Conservation (phyloP, 345 rosid genomes). For the Anacardium occidentale region DNA sequence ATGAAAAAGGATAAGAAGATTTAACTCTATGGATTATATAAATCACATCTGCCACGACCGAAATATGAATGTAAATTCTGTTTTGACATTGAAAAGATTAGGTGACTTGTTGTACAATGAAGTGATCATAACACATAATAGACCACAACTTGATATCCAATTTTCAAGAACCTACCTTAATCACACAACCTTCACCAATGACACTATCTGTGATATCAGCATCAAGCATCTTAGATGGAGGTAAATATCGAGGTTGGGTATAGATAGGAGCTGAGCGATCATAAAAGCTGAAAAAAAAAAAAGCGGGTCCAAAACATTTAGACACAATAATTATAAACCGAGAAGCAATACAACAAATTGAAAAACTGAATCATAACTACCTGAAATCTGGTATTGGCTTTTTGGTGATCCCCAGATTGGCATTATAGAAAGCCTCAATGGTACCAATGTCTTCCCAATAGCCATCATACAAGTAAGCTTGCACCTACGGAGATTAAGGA, state of each 20-base stretch:
- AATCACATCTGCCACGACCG: not conserved
- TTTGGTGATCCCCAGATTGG: constrained; percentile 92
- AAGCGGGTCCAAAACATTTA: constrained; percentile 8
- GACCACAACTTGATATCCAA: not conserved
- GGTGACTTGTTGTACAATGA: not conserved
- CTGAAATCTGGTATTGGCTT: constrained; percentile 97
- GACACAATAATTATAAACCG: not conserved
- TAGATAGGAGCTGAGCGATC: constrained; percentile 96
- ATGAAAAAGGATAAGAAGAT: constrained; percentile 7
- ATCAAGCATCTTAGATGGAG: constrained; percentile 97
- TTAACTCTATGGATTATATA: not conserved
- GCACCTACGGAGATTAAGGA: constrained; percentile 51
- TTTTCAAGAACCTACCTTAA: constrained; percentile 51
- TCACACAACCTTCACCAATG: constrained; percentile 96
- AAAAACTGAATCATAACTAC: constrained; percentile 32
- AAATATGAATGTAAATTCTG: not conserved
- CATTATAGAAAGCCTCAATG: constrained; percentile 92
- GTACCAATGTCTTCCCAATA: constrained; percentile 99
- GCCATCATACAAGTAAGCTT: constrained; percentile 95
- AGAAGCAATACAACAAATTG: constrained; percentile 2
- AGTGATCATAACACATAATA: constrained; percentile 1
- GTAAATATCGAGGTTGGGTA: constrained; percentile 94
- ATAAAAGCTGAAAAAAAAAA: constrained; percentile 59
- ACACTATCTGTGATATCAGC: constrained; percentile 97
- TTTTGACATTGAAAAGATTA: not conserved